Base-by-base conservation (phyloP, 495 filamentous ascomycete genomes). In the Rusavskia elegans region DNA sequence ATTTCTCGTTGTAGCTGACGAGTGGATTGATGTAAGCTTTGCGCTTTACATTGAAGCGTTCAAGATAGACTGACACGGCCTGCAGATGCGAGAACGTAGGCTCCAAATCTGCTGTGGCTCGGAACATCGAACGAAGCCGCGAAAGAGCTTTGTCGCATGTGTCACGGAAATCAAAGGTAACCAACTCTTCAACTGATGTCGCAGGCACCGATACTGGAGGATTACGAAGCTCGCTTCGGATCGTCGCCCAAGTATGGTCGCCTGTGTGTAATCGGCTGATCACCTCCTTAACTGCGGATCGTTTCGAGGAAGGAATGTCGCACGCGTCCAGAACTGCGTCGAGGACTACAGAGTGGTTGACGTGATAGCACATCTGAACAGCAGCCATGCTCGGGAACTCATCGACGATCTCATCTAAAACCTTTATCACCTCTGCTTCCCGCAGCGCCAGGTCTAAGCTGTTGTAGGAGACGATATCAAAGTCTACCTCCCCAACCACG, bases 391-490 rank as follows among this genome's bases (percentile, higher is more conserved):
- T 81, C 7, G 89, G 89, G 57, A 96, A 90, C 7, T 82, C 78
- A 38, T 83, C 76, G 21, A 93, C 75, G 42, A 96, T 83, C 59
- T 98, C 92, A 61, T 97, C 90, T 42, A 96, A 61, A 7, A 96
- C 88, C 63, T 96, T 97, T 52, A 98, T 80, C 4, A 87, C 84
- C 62, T 98, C 92, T 1, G 92, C 92, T 65, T 98, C 92, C 60
- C 92, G 89, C 49, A 95, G 63, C 0, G 89, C 80, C n/a, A 93
- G 70, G 61, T 97, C 87, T 23, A 85, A 63, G 2, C 81, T 81
- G 55, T 89, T 81, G 49, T 79, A 73, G 0, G 86, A 88, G 16
- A 92, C 74, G 57, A 98, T 88, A 69, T 98, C 93, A 64, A 95
- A 97, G 61, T 97, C 92, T 7, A 89, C 89, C 61, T 97, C 93